phyloP scores from a whole-genome alignment of 23 red algal genomes.

The Gracilaria caudata region DNA sequence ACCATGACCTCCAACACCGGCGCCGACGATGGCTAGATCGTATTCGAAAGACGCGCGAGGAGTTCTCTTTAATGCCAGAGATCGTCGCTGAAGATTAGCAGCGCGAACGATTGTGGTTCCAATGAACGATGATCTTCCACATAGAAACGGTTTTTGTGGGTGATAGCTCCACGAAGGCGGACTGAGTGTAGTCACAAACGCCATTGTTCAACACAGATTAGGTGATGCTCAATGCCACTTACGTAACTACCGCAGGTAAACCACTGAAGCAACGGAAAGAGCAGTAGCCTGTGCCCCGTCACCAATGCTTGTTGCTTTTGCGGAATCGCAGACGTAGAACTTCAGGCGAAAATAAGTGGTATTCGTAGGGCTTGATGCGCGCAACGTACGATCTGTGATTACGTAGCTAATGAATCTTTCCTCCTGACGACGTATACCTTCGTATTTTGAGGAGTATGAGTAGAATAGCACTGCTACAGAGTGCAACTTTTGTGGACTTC shows the following conservation, averaged over 20 bases:
- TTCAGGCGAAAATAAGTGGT: background rate
- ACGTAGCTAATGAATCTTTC: background rate
- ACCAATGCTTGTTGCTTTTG: background rate
- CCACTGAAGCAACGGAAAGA: background rate
- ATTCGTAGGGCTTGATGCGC: background rate
- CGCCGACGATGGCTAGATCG: constrained; percentile 92
- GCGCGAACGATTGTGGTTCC: background rate
- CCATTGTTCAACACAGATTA: background rate
- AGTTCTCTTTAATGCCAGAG: background rate
- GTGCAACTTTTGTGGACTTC: too few species aligned
- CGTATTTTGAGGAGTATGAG: too few species aligned
- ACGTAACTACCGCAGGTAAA: background rate
- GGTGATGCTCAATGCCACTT: background rate
- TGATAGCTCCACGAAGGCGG: background rate
- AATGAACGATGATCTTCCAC: constrained; percentile 6
- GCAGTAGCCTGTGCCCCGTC: background rate
- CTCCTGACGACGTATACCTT: too few species aligned
- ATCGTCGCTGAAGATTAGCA: background rate
- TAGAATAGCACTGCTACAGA: too few species aligned
- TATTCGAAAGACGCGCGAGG: constrained; percentile 85
- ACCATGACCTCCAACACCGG: constrained; percentile 97
- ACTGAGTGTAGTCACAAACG: background rate
- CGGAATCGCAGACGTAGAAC: background rate
- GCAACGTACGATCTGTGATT: background rate
- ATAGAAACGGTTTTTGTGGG: background rate